Evolutionary conservation across 805 yeast genomes (phyloP), one percentile per base, ranked within the genome.

Genomic region (Helenozyma baotianmanensis): DNA sequence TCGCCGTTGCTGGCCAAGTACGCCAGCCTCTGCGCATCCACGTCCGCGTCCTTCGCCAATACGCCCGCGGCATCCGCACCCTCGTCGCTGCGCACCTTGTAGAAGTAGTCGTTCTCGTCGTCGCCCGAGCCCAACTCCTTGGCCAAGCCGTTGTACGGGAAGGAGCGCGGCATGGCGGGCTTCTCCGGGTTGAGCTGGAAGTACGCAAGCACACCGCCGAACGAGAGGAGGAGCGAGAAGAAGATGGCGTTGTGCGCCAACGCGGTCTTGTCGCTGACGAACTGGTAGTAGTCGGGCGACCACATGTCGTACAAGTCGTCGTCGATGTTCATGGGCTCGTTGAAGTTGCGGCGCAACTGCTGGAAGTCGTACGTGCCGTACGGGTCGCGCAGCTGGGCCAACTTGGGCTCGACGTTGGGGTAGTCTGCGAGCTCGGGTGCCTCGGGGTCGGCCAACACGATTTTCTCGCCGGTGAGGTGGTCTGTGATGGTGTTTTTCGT

Each of bases 271-370:
- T 82, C 81, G 24, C 73, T 62, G 21, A 78, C 82, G 23, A 66
- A 56, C 47, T 78, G 77, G 55, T 68, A 76, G 51, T 78, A 72
- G 51, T 85, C 94, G 9, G 95, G 92, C 7, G 95, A 75, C 95
- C 95, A 85, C 70, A 83, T 72, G 57, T 85, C 89, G 51, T 79
- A 68, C 57, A 75, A 63, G 52, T 85, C 95, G 45, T 80, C 82
- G 48, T 79, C 76, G 35, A 78, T 76, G 54, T 78, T 79, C 43
- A 84, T 57, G 18, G 87, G 84, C 42, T 85, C 88, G 43, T 76
- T 73, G 44, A 74, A 68, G 66, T 85, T 84, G 62, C 94, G 78
- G 64, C 90, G 75, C 57, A 80, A 75, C 60, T 84, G 94, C 48
- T 67, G 83, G 56, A 84, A 90, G 55, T 84, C 92, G 60, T 80